phyloP scores from a whole-genome alignment of 1,284 basidiomycete species.

The Marasmius oreades region DNA sequence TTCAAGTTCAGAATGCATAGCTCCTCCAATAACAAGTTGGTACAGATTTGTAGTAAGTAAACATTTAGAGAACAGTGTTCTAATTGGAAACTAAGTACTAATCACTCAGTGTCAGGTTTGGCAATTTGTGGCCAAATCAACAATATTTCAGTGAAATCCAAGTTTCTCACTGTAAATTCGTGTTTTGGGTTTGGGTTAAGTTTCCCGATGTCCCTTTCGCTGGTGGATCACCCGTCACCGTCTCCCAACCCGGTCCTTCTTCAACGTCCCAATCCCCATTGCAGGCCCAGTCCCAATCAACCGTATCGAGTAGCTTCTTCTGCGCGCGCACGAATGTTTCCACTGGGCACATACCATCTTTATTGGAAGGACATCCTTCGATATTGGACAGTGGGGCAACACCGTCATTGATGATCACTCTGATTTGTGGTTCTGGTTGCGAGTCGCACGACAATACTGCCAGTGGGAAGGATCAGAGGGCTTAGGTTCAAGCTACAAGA shows the following conservation, averaged over 20 bases:
- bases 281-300: slow-evolving; percentile 78
- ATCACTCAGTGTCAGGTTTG: no score
- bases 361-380: slow-evolving; percentile 65
- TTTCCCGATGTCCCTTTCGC: no score
- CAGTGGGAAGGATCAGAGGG: slow-evolving; percentile 2
- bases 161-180: no score
- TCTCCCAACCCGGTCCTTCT: slow-evolving; percentile 57
- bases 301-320: slow-evolving; percentile 61
- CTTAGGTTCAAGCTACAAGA: neutral
- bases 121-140: no score
- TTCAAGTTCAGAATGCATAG: no score
- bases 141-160: no score
- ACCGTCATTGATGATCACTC: slow-evolving; percentile 85
- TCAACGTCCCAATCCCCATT: slow-evolving; percentile 66
- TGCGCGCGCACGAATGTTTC: slow-evolving; percentile 71
- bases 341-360: slow-evolving; percentile 80
- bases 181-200: no score
- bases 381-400: slow-evolving; percentile 79
- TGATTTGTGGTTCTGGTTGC: slow-evolving; percentile 57
- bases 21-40: no score
- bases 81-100: no score
- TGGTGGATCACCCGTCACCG: slow-evolving; percentile 43
- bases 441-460: slow-evolving; percentile 57
- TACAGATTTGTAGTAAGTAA: no score
- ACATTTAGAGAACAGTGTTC: no score